These are phyloP conservation scores for Tilletia walkeri DNA, from an alignment of 1,284 basidiomycete species.

Conservation along the genomic window DNA sequence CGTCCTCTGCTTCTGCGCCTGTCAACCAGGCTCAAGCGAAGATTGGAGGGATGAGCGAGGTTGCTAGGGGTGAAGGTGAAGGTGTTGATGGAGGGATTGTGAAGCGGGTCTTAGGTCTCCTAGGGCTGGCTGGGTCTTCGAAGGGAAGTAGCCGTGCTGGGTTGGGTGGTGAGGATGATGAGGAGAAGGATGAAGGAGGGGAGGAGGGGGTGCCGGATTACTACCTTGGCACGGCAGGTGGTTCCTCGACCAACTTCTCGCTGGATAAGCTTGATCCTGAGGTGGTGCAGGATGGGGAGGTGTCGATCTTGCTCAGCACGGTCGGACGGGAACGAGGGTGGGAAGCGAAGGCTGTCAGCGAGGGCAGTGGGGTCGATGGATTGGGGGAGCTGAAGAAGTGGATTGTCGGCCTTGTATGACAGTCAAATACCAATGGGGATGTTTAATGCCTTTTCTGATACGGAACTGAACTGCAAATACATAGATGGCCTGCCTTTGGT, in stretches of 20 bases:
- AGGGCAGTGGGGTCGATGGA: slow-evolving; percentile 13
- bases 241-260: slow-evolving; percentile 25
- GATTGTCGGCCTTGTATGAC: neutral
- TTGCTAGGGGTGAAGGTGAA: slow-evolving; percentile 21
- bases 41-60: slow-evolving; percentile 45
- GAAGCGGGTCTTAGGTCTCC: slow-evolving; percentile 1
- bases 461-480: too few relatives aligned
- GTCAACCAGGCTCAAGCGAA: slow-evolving; percentile 31
- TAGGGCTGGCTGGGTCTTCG: slow-evolving; percentile 20
- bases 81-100: slow-evolving; percentile 10
- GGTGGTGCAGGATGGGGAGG: slow-evolving; percentile 39
- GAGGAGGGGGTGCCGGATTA: slow-evolving; percentile 45
- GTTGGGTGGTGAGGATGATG: slow-evolving; percentile 21
- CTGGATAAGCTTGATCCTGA: slow-evolving; percentile 40
- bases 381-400: slow-evolving; percentile 18
- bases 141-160: neutral
- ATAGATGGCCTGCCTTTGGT: too few relatives aligned
- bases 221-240: slow-evolving; percentile 31
- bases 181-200: slow-evolving; percentile 39
- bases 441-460: too few relatives aligned
- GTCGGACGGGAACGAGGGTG: slow-evolving; percentile 35
- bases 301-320: slow-evolving; percentile 35
- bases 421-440: too few relatives aligned
- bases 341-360: neutral
- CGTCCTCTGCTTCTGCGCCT: neutral